phyloP scores from a whole-genome alignment of 2,329 filamentous ascomycete genomes.

The Dryadomyces sulphureus region DNA sequence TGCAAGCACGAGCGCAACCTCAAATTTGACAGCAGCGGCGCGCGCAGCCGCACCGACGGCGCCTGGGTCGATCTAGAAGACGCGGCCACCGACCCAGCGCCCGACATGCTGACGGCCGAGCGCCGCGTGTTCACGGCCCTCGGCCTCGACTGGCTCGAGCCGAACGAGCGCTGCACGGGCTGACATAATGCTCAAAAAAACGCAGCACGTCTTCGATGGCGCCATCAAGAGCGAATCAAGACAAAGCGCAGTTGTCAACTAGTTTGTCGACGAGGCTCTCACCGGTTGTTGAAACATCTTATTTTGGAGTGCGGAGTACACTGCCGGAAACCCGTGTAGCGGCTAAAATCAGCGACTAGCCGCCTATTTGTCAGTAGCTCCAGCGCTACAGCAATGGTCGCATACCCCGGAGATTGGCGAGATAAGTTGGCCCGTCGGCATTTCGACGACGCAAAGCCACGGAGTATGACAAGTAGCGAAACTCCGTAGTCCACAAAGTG shows the following conservation, averaged over 20 bases:
- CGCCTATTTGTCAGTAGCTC: too few relatives aligned
- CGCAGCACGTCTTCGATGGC: neutral
- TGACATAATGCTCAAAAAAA: constrained; percentile 18
- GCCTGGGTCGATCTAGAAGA: constrained; percentile 59
- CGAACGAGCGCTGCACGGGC: constrained; percentile 53
- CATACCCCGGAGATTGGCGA: too few relatives aligned
- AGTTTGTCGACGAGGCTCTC: neutral
- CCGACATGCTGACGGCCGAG: constrained; percentile 60
- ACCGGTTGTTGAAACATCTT: too few relatives aligned
- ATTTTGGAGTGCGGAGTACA: too few relatives aligned
- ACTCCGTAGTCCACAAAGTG: neutral
- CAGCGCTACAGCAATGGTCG: too few relatives aligned
- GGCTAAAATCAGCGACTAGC: too few relatives aligned
- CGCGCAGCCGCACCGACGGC: constrained; percentile 52
- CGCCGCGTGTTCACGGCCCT: constrained; percentile 65
- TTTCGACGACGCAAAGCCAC: neutral
- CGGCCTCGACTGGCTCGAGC: constrained; percentile 50
- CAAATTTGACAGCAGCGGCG: constrained; percentile 88
- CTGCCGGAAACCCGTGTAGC: too few relatives aligned
- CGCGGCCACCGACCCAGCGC: constrained; percentile 31
- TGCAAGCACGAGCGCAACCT: constrained; percentile 56
- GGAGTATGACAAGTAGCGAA: neutral
- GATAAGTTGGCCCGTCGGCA: neutral
- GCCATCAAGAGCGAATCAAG: neutral
- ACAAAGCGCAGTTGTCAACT: neutral